phyloP scores from a whole-genome alignment of 495 filamentous ascomycete species.

The Penicillium lagena region DNA sequence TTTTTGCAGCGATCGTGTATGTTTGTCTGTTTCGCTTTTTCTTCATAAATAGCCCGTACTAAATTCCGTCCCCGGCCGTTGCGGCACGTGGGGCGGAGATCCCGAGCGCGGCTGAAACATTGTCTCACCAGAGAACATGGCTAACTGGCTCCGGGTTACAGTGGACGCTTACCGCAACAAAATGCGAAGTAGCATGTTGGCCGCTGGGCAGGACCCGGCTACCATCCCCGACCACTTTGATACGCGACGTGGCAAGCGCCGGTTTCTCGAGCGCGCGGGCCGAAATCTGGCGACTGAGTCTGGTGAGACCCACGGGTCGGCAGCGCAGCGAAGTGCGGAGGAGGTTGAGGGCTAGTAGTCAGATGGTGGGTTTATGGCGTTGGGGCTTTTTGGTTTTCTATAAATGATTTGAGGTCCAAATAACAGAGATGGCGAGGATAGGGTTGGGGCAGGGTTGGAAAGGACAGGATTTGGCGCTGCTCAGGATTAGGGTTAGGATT shows the following conservation, averaged over 20 bases:
- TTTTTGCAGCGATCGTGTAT: slow-evolving; percentile 91
- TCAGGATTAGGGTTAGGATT: too few species aligned
- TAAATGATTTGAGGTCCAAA: not conserved
- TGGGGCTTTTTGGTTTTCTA: not conserved
- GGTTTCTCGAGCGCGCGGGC: slow-evolving; percentile 60
- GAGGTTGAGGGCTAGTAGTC: slow-evolving; percentile 31
- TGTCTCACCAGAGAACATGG: slow-evolving; percentile 1
- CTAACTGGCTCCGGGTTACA: slow-evolving; percentile 24
- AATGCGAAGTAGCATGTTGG: slow-evolving; percentile 73
- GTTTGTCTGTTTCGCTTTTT: slow-evolving; percentile 29
- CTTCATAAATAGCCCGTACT: not conserved
- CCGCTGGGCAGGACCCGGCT: slow-evolving; percentile 61
- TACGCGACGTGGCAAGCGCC: slow-evolving; percentile 79
- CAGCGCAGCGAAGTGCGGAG: slow-evolving; percentile 30
- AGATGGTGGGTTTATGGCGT: too few species aligned
- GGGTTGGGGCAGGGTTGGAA: too few species aligned
- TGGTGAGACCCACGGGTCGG: slow-evolving; percentile 5
- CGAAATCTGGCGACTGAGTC: slow-evolving; percentile 8
- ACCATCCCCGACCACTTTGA: slow-evolving; percentile 79
- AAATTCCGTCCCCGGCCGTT: too few species aligned
- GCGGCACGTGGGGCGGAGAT: too few species aligned
- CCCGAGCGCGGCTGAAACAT: not conserved
- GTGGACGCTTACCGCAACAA: slow-evolving; percentile 96
- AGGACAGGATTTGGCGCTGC: too few species aligned
- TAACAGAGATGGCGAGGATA: too few species aligned